A percentile compares a stretch with the other conserved stretches of the same genome.
phyloP scores from a whole-genome alignment of 768 basidiomycete genomes.

The Naganishia friedmannii region DNA sequence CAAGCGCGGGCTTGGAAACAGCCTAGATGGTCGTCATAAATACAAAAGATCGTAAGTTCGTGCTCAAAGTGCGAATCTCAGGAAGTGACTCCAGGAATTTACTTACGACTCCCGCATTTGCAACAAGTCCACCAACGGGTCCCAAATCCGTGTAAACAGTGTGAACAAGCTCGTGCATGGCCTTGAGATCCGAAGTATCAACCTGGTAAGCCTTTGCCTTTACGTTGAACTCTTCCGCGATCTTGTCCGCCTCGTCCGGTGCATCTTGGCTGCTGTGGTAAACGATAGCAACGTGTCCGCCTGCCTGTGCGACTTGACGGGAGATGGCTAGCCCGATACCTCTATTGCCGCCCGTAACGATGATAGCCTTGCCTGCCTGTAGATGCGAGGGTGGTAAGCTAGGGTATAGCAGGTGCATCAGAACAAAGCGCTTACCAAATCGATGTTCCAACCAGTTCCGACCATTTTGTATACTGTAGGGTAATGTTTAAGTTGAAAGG shows the following conservation, averaged over 20 bases:
- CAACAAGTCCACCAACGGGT: constrained; percentile 46
- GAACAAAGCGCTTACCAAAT: background rate
- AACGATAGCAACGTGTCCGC: constrained; percentile 57
- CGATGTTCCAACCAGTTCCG: constrained; percentile 30
- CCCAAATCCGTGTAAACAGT: constrained; percentile 44
- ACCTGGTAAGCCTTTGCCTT: constrained; percentile 45
- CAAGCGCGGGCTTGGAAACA: constrained; percentile 41
- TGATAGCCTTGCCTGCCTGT: constrained; percentile 26
- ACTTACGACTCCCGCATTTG: constrained; percentile 42
- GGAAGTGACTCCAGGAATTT: too few relatives aligned
- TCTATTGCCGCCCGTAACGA: constrained; percentile 52
- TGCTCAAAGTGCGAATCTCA: background rate
- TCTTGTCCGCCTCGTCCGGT: constrained; percentile 41
- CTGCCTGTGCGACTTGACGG: constrained; percentile 59
- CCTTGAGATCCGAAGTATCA: constrained; percentile 42
- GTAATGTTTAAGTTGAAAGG: background rate
- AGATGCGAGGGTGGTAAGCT: too few relatives aligned
- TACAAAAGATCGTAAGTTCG: background rate
- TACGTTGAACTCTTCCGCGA: constrained; percentile 43
- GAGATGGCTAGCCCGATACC: constrained; percentile 64
- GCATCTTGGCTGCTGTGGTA: constrained; percentile 41
- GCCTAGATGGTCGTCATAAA: background rate
- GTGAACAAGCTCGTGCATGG: constrained; percentile 37
- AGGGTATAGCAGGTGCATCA: too few relatives aligned
- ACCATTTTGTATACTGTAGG: constrained; percentile 25